Evolutionary conservation across 2,329 filamentous ascomycete genomes (phyloP).

Genomic region (Ceratocystiopsis minuta): DNA sequence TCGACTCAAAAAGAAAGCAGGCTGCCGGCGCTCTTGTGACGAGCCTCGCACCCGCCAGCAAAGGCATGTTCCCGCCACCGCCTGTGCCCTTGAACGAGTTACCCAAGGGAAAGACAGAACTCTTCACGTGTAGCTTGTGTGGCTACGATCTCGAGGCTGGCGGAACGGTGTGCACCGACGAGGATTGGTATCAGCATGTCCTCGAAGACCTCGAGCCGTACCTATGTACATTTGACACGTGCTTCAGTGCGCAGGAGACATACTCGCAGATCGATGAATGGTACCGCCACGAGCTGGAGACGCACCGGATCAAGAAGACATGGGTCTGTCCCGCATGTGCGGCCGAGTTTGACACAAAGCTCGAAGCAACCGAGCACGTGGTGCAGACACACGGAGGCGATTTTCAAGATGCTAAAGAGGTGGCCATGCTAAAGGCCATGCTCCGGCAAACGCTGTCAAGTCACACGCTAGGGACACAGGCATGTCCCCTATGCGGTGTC

Average conservation of each 20-base stretch:
- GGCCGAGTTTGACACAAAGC: slow-evolving; percentile 6
- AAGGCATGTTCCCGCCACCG: slow-evolving; percentile 2
- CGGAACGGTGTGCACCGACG: slow-evolving; percentile 3
- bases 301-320: slow-evolving; percentile 4
- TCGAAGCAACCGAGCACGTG: slow-evolving; percentile 5
- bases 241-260: slow-evolving; percentile 7
- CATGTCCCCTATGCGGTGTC: slow-evolving; percentile 5
- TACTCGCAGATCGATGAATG: slow-evolving; percentile 7
- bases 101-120: slow-evolving; percentile 1
- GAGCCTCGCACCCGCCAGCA: background rate
- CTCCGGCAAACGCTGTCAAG: slow-evolving; percentile 4
- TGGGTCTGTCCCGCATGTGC: slow-evolving; percentile 8
- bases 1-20: slow-evolving; percentile 1
- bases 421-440: slow-evolving; percentile 4
- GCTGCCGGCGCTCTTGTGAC: background rate
- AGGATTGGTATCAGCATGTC: slow-evolving; percentile 7
- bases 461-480: slow-evolving; percentile 1
- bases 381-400: slow-evolving; percentile 2
- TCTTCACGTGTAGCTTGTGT: slow-evolving; percentile 8
- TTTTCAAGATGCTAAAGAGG: slow-evolving; percentile 1
- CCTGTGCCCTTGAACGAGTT: slow-evolving; percentile 3
- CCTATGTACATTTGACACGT: slow-evolving; percentile 8
- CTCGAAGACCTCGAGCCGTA: slow-evolving; percentile 8
- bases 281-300: slow-evolving; percentile 8
- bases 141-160: slow-evolving; percentile 7